Evolutionary conservation across 495 filamentous ascomycete species (phyloP), one percentile per base, ranked within the genome.

Genomic region (Neurospora hispaniola): DNA sequence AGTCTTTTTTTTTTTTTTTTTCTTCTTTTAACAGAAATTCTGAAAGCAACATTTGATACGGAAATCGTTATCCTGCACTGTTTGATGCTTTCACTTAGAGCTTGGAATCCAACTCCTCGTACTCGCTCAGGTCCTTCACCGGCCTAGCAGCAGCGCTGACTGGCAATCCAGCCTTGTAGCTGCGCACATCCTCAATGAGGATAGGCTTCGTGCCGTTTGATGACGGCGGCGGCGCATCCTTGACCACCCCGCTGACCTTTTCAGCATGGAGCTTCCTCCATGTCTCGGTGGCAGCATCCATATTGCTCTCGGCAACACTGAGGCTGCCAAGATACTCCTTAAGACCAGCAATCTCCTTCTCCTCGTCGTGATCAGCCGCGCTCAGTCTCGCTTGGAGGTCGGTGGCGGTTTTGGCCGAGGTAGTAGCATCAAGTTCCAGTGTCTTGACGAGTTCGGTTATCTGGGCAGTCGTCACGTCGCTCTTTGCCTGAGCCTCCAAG

Each of bases 21-120:
- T 2, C 2, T 31, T 31, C 27, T 31, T 31, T 2, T 31, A 31
- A 31, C 54, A 6, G 54, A 27, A 12, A 35, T 66, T 35, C 27
- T 27, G 7, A 46, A 46, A 66, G 54, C 54, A 16, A 18, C 6
- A 27, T 1, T 35, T 66, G 27, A 66, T 35, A 31, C 9, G 2
- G 1, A 59, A 59, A 27, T 12, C 20, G 20, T 5, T 23, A 10
- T 46, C n/a, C 7, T 16, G 23, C 54, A 12, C 54, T 27, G 23
- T 27, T 35, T 18, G 27, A 38, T 18, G 14, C 54, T 66, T 66
- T 31, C 27, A 20, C 31, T 73, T 54, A 79, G 20, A 96, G 87
- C 83, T 96, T 96, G 14, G 91, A 81, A 70, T 90, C 91, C 74
- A 89, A 82, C 73, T 97, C 94, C 81, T 95, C 92, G 78, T 91